These are phyloP conservation scores for Naganishia albida DNA, from an alignment of 1,284 basidiomycete genomes.

Conservation along the genomic window DNA sequence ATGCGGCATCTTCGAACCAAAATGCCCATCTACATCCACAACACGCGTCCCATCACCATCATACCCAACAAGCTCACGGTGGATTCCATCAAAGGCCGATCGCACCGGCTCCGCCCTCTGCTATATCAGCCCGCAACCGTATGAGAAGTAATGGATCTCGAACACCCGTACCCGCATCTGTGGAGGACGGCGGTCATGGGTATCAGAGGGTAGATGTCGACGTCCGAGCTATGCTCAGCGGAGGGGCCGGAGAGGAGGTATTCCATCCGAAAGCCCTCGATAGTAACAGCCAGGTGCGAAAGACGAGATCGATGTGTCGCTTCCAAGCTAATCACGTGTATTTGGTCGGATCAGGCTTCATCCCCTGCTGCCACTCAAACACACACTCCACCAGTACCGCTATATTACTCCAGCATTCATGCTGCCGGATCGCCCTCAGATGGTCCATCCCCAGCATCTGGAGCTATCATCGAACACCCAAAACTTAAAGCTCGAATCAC, in stretches of 20 bases:
- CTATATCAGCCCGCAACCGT: conserved; percentile 20
- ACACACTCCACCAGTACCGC: conserved; percentile 32
- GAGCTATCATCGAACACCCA: conserved; percentile 27
- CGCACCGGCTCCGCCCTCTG: conserved; percentile 21
- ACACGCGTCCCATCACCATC: conserved; percentile 21
- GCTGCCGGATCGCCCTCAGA: conserved; percentile 27
- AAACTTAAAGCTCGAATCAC: conserved; percentile 29
- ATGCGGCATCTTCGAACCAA: conserved; percentile 15
- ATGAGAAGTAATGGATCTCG: conserved; percentile 20
- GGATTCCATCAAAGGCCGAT: conserved; percentile 19
- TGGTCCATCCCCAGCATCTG: conserved; percentile 27
- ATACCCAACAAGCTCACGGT: conserved; percentile 3
- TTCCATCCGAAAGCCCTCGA: conserved; percentile 33
- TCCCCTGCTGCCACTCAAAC: conserved; percentile 22
- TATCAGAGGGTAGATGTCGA: conserved; percentile 26
- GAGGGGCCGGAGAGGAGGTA: conserved; percentile 34
- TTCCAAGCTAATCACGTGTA: neutral
- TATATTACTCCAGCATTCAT: conserved; percentile 27
- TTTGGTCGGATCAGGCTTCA: neutral
- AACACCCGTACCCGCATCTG: conserved; percentile 7
- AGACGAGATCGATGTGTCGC: neutral
- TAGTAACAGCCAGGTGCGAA: conserved; percentile 21
- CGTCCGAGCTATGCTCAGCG: conserved; percentile 27
- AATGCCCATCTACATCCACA: conserved; percentile 20
- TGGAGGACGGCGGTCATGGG: conserved; percentile 12